Percentiles rank a stretch among this genome's conserved stretches.
phyloP scores from a whole-genome alignment of 2,329 filamentous ascomycete species.

The Rasamsonia emersonii region DNA sequence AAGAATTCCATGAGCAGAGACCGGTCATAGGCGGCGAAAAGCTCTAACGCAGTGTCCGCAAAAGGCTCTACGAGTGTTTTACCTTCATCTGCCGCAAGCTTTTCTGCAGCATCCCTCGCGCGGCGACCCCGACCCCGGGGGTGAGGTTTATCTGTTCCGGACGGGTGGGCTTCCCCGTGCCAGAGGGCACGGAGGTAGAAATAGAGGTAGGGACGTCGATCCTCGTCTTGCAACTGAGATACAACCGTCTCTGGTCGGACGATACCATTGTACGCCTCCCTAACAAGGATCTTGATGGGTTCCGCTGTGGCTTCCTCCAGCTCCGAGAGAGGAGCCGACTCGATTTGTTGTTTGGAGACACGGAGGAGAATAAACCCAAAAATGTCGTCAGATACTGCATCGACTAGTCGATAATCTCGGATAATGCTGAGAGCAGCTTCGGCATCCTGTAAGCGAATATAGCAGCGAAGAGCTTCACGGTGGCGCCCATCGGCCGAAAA shows the following conservation, averaged over 20 bases:
- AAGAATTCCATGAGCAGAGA: constrained; percentile 78
- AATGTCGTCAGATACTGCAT: constrained; percentile 82
- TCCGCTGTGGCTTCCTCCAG: constrained; percentile 74
- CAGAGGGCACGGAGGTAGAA: constrained; percentile 87
- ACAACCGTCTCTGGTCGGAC: constrained; percentile 72
- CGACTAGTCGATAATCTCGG: constrained; percentile 78
- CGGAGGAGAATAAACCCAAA: constrained; percentile 78
- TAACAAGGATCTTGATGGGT: constrained; percentile 75
- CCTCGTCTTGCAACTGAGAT: constrained; percentile 60
- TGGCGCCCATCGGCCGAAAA: constrained; percentile 74
- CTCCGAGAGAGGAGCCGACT: constrained; percentile 57
- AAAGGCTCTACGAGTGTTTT: constrained; percentile 72
- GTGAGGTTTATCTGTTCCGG: constrained; percentile 24
- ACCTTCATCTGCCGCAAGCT: constrained; percentile 47
- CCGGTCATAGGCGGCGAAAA: constrained; percentile 80
- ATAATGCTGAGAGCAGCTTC: constrained; percentile 83
- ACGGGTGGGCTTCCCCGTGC: constrained; percentile 58
- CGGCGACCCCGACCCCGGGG: constrained; percentile 24
- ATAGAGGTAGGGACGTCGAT: constrained; percentile 68
- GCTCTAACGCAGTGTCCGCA: constrained; percentile 73
- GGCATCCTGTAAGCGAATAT: constrained; percentile 84
- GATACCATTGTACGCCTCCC: constrained; percentile 83
- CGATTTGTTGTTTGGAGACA: constrained; percentile 63
- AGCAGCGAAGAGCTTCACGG: constrained; percentile 76
- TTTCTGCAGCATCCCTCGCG: constrained; percentile 34